A percentile compares a stretch with the other conserved stretches of the same genome.
phyloP scores from a whole-genome alignment of 306 rosid genomes.

The Quercus alba region DNA sequence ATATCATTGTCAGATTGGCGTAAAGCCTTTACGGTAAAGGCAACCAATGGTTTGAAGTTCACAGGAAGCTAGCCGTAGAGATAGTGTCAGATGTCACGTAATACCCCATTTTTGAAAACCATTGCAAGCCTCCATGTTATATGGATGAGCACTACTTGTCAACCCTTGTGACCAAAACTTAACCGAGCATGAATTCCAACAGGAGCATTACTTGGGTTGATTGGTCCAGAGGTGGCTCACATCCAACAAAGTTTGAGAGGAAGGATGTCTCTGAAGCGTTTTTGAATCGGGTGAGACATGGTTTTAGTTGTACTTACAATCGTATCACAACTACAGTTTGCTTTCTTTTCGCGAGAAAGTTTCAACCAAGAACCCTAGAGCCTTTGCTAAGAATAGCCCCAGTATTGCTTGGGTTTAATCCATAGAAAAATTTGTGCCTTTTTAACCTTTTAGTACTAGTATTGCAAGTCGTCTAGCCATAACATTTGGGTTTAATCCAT shows the following conservation, averaged over 20 bases:
- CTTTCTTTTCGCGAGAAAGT: conserved; percentile 34
- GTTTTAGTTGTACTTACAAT: conserved; percentile 33
- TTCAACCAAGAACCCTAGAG: conserved; percentile 23
- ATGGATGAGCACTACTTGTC: conserved; percentile 39
- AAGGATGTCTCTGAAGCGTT: conserved; percentile 19
- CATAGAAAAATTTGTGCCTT: background rate
- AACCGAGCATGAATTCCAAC: conserved; percentile 18
- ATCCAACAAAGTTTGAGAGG: conserved; percentile 24
- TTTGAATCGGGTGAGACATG: conserved; percentile 22
- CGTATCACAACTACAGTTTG: conserved; percentile 21
- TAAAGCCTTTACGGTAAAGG: conserved; percentile 11
- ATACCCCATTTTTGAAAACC: conserved; percentile 17
- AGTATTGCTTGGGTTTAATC: conserved; percentile 11
- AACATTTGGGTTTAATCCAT: too few relatives aligned
- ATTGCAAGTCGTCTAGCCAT: too few relatives aligned
- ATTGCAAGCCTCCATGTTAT: conserved; percentile 38
- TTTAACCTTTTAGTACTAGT: too few relatives aligned
- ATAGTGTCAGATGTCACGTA: conserved; percentile 23
- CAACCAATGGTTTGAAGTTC: conserved; percentile 38
- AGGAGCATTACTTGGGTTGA: conserved; percentile 39
- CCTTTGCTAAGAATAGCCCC: conserved; percentile 24
- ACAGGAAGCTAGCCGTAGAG: conserved; percentile 20
- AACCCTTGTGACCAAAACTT: conserved; percentile 26
- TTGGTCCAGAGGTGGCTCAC: conserved; percentile 38
- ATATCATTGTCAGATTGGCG: conserved; percentile 26